Evolutionary conservation across 2,329 filamentous ascomycete genomes (phyloP), one percentile per base, ranked within the genome.

Genomic region (Pestalotiopsis sp.): DNA sequence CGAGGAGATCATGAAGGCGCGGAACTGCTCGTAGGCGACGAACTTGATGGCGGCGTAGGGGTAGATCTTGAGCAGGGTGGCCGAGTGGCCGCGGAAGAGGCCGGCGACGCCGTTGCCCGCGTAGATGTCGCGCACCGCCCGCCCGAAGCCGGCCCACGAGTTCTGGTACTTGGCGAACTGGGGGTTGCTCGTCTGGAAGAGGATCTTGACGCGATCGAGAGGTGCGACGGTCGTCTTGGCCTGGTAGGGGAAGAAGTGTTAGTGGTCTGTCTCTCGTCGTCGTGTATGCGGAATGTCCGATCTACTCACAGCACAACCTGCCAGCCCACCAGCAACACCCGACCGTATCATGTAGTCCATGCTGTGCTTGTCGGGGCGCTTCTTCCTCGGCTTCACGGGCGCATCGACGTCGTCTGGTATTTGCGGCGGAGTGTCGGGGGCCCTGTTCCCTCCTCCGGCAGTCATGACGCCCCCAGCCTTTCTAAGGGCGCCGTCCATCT

Each of bases 1-100:
- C 49, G 82, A 84, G 1, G 88, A 88, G 70, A 99, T 98, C 39
- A 98, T 77, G 14, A 91, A 76, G 13, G 92, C 89, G 69, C 96
- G 93, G 72, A 98, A 93, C 81, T 99, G 96, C 80, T 99, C 96
- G 83, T 99, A 99, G 60, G 95, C 95, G 57, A 99, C 88, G 77
- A 99, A 99, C 78, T 99, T 99, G 81, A 98, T 97, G 60, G 93
- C 95, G 17, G 95, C 96, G 80, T 99, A 99, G 5, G 96, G 96
- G 75, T 98, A 99, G 71, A 99, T 97, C 72, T 96, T 91, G 66
- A 98, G 86, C 2, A 99, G 85, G 0, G 96, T 99, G 2, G 95
- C 96, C 3, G 94, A 98, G 80, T 99, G 96, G 6, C 96, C 96
- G 66, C 96, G 92, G 82, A 94, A 99, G 6, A 99, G 86, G 1